phyloP scores from a whole-genome alignment of 495 filamentous ascomycete genomes.

The Cairneyella variabilis region DNA sequence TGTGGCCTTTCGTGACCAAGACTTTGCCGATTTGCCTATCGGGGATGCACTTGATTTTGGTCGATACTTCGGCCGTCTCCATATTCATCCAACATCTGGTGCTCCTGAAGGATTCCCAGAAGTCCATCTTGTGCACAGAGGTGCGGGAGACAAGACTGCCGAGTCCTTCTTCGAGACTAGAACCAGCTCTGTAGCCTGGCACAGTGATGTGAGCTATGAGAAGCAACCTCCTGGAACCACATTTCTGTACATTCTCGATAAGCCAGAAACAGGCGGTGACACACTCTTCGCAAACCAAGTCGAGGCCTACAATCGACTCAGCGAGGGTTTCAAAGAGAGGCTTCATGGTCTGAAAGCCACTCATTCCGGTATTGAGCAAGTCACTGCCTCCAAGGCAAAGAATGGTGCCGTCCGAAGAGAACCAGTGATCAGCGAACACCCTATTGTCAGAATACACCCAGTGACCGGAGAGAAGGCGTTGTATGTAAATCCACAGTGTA shows the following conservation, averaged over 20 bases:
- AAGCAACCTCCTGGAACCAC: constrained; percentile 81
- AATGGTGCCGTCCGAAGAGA: constrained; percentile 66
- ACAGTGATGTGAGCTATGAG: constrained; percentile 82
- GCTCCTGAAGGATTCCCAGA: constrained; percentile 68
- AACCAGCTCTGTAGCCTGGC: constrained; percentile 72
- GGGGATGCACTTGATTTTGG: constrained; percentile 65
- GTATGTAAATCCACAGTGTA: constrained; percentile 83
- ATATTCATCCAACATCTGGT: constrained; percentile 79
- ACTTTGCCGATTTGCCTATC: constrained; percentile 73
- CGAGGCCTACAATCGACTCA: constrained; percentile 75
- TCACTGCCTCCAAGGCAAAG: constrained; percentile 46
- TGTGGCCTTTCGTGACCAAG: constrained; percentile 75
- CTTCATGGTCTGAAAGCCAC: constrained; percentile 74
- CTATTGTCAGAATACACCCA: constrained; percentile 76
- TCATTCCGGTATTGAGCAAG: constrained; percentile 74
- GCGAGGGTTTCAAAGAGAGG: constrained; percentile 63
- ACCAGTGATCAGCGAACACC: constrained; percentile 67
- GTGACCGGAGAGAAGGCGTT: constrained; percentile 82
- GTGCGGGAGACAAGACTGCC: constrained; percentile 55
- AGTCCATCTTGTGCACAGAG: constrained; percentile 74
- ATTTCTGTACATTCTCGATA: constrained; percentile 76
- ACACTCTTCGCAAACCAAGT: constrained; percentile 71
- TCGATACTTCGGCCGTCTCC: constrained; percentile 74
- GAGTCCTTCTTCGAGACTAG: constrained; percentile 58
- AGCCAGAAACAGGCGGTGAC: constrained; percentile 72